These are phyloP conservation scores for Rhodocollybia butyracea DNA, from an alignment of 768 basidiomycete species.

Conservation along the genomic window DNA sequence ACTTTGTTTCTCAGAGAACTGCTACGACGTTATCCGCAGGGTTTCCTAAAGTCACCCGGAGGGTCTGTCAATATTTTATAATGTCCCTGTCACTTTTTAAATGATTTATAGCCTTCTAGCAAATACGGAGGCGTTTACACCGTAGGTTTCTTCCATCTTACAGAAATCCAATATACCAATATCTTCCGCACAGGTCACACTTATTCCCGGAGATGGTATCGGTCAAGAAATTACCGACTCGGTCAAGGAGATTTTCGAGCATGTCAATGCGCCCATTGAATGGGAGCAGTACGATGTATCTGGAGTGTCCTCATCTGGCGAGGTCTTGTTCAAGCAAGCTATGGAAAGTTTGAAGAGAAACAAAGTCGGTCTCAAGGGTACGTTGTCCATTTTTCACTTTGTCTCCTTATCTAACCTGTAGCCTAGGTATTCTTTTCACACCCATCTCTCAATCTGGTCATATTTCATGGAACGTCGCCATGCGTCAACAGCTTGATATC, in stretches of 20 bases:
- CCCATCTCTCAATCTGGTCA: constrained; percentile 95
- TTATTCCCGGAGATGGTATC: constrained; percentile 98
- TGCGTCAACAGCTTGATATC: constrained; percentile 99
- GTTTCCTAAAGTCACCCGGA: constrained; percentile 70
- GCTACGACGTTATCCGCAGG: constrained; percentile 79
- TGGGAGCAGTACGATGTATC: constrained; percentile 99
- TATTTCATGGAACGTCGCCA: constrained; percentile 99
- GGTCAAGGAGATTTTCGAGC: constrained; percentile 98
- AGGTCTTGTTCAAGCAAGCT: constrained; percentile 93
- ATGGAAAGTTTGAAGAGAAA: constrained; percentile 98
- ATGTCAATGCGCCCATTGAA: constrained; percentile 96
- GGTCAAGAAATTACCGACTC: constrained; percentile 97
- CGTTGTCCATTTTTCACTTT: constrained; percentile 16
- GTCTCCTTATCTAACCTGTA: constrained; percentile 9
- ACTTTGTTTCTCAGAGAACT: constrained; percentile 40
- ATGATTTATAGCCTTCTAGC: constrained; percentile 59
- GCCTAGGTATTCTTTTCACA: constrained; percentile 92
- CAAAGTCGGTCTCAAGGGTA: constrained; percentile 97
- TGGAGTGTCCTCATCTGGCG: constrained; percentile 91
- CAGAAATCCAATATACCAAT: constrained; percentile 17
- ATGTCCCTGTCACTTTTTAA: constrained; percentile 4
- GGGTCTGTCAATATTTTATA: constrained; percentile 42
- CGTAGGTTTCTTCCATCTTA: constrained; percentile 38
- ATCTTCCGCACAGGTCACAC: constrained; percentile 66
- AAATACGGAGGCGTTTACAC: constrained; percentile 95